Evolutionary conservation across 768 basidiomycete species (phyloP), one percentile per base, ranked within the genome.

Genomic region (Termitomyces sp.): DNA sequence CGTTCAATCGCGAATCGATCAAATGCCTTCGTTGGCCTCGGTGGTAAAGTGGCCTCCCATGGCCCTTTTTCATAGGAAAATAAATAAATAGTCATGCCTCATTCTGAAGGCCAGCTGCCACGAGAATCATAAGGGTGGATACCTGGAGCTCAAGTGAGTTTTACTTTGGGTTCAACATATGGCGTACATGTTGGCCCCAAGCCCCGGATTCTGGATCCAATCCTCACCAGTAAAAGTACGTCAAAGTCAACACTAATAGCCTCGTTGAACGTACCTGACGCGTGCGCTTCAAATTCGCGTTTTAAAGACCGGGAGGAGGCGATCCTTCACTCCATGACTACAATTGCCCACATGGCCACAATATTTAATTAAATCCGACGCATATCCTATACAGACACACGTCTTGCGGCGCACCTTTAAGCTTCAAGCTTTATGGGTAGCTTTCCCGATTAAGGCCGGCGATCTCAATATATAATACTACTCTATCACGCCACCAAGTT

Each of bases 401-500:
- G 45, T 55, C 45, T 55, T 55, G 54, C 51, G 51, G 51, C 51
- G 51, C 51, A 52, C 18, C 5, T 2, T 52, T 52, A 52, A 20
- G 26, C 51, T 52, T 37, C 51, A 37, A 51, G 24, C 51, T 51
- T 41, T 26, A 45, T 39, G 28, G 29, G 50, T 49, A 42, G 42
- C 51, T 60, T 52, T 51, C 56, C 59, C 44, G 53, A 58, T 56
- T 55, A 52, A 60, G 54, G 56, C 34, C 59, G 54, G 37, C 49
- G 51, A 58, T 63, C 57, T 54, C 55, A 57, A 57, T 45, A 39
- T 45, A 39, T 46, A 54, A 51, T 42, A 55, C 47, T 34, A 58
- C 47, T 6, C 46, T 53, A 47, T 57, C 62, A 63, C 59, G 62
- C 59, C 62, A 62, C 36, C 20, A 51, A 49, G 39, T 48, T 39